A percentile compares a stretch with the other conserved stretches of the same genome.
These are phyloP conservation scores for Podospora comata DNA, from an alignment of 495 filamentous ascomycete species.

Conservation along the genomic window DNA sequence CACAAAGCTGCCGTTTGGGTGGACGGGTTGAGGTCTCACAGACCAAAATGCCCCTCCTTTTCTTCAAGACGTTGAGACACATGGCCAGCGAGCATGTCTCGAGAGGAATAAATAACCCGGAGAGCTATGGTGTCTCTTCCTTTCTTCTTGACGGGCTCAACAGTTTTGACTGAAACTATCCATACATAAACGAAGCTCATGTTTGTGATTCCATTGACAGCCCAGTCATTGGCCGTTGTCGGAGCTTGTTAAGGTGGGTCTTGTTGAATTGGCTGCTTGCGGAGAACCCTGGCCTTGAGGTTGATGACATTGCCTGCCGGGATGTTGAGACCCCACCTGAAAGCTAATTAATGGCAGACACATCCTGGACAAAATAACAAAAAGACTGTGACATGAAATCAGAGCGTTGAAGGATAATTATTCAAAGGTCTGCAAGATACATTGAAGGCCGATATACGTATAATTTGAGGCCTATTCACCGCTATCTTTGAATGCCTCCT, in stretches of 20 bases:
- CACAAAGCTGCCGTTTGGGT: background rate
- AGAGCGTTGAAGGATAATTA: no score
- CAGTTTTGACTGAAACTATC: no score
- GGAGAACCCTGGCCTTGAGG: background rate
- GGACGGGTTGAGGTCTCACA: background rate
- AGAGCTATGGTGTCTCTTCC: no score
- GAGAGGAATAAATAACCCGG: background rate
- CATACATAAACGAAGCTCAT: no score
- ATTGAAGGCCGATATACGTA: no score
- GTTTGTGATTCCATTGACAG: background rate
- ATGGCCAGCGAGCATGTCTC: background rate
- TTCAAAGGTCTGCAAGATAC: no score
- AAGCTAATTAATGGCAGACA: background rate
- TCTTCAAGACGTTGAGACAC: background rate
- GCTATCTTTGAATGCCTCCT: no score
- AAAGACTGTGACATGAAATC: no score
- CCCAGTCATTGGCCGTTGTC: background rate
- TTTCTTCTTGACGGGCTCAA: background rate
- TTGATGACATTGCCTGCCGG: background rate
- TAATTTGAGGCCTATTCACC: no score
- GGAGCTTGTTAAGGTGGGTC: background rate
- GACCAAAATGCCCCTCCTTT: background rate
- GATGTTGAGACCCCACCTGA: background rate
- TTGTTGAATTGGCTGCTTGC: background rate
- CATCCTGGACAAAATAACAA: no score